Percentiles rank a stretch among this genome's conserved stretches.
These are phyloP conservation scores for Scedosporium boydii DNA, from an alignment of 2,329 filamentous ascomycete species.

Conservation along the genomic window DNA sequence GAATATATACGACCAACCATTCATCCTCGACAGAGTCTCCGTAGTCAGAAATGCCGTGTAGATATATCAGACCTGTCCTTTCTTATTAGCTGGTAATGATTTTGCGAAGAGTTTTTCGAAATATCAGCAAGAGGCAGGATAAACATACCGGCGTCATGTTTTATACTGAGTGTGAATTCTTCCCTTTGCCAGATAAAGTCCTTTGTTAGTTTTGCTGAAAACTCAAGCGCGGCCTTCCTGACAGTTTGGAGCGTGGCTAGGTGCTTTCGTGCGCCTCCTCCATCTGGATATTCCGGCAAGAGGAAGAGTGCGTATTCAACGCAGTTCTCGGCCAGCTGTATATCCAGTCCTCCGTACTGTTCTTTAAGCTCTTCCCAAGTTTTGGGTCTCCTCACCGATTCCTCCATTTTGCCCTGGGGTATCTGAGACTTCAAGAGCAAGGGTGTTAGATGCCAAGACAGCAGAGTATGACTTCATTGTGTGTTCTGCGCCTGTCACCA, in stretches of 20 bases:
- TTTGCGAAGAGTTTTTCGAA: conserved; percentile 2
- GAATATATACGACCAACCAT: conserved; percentile 88
- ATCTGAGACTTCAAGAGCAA: neutral
- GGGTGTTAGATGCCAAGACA: neutral
- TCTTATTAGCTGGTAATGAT: neutral
- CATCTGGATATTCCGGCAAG: conserved; percentile 37
- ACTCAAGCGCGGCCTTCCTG: conserved; percentile 55
- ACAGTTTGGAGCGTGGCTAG: conserved; percentile 60
- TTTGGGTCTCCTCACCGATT: conserved; percentile 1
- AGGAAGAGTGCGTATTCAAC: conserved; percentile 78
- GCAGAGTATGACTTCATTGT: neutral
- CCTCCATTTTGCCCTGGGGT: neutral
- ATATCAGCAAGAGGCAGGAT: neutral
- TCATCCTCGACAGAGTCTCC: conserved; percentile 95
- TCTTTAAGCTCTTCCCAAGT: conserved; percentile 5
- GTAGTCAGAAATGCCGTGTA: conserved; percentile 74
- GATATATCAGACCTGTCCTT: conserved; percentile 42
- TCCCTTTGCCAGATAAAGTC: conserved; percentile 96
- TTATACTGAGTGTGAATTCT: conserved; percentile 36
- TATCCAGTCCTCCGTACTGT: conserved; percentile 12
- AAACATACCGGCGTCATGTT: neutral
- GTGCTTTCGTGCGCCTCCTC: conserved; percentile 42
- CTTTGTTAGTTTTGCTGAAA: conserved; percentile 57
- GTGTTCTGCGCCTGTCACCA: no score
- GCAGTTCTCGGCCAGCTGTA: conserved; percentile 63